Percentiles rank a stretch among this genome's conserved stretches.
phyloP scores from a whole-genome alignment of 306 rosid species.

The Cucurbita argyrosperma region DNA sequence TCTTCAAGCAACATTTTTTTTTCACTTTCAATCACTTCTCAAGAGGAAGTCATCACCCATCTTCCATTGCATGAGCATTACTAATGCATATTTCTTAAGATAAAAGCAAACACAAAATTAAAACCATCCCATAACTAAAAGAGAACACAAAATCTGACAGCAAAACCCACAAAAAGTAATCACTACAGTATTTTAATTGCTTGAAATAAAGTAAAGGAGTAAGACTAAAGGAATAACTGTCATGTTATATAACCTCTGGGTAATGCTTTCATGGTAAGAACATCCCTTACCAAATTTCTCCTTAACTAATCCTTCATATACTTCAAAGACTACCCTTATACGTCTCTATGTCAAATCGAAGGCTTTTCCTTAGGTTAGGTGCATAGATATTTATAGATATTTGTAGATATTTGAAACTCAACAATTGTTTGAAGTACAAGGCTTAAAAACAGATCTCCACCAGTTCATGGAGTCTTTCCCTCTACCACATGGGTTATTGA shows the following conservation, averaged over 20 bases:
- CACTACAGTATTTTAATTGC: neutral
- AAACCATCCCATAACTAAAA: neutral
- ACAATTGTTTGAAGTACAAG: no score
- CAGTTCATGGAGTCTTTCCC: neutral
- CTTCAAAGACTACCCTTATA: neutral
- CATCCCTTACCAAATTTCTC: neutral
- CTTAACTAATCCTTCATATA: neutral
- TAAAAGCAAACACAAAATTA: neutral
- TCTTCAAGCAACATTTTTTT: neutral
- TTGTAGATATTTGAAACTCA: no score
- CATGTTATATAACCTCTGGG: neutral
- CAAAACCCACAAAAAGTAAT: neutral
- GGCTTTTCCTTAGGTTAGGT: no score
- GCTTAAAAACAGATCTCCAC: neutral
- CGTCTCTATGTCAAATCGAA: neutral
- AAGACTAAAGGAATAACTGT: neutral
- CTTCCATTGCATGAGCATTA: neutral
- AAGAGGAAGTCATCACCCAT: neutral
- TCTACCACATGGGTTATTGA: neutral
- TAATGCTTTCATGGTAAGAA: neutral
- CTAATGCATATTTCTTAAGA: neutral
- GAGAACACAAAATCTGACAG: neutral
- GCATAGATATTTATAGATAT: no score
- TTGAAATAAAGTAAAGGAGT: neutral
- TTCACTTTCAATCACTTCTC: neutral